Conservation (phyloP, 805 yeast species). For the Hagleromyces aurorensis region DNA sequence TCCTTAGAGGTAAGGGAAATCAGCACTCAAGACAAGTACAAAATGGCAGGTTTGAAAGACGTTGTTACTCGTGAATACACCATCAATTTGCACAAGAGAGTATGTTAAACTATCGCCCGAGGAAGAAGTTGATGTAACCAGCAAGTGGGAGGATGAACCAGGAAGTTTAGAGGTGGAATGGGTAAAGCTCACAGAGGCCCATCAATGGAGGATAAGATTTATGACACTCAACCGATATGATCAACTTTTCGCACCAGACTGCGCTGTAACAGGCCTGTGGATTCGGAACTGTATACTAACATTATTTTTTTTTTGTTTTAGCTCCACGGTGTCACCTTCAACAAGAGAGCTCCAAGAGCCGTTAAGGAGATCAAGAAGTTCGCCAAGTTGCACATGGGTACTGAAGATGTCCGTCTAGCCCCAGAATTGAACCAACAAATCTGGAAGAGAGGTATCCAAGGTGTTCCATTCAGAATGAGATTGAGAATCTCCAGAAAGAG, state of each 20-base stretch:
- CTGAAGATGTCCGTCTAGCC: conserved; percentile 97
- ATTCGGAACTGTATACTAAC: conserved; percentile 39
- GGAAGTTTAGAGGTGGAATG: neutral
- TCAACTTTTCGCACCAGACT: too few relatives aligned
- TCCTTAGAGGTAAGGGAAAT: too few relatives aligned
- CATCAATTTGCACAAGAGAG: conserved; percentile 99
- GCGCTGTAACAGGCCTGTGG: too few relatives aligned
- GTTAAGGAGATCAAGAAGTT: conserved; percentile 98
- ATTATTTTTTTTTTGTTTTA: conserved; percentile 25
- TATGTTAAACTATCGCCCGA: too few relatives aligned
- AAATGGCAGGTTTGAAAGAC: conserved; percentile 74
- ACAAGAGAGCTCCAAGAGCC: conserved; percentile 99
- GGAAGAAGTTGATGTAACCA: neutral
- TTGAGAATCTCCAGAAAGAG: conserved; percentile 98
- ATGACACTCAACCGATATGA: too few relatives aligned
- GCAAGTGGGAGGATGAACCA: neutral
- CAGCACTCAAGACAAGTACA: conserved; percentile 14
- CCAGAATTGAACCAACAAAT: conserved; percentile 96
- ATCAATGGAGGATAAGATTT: too few relatives aligned
- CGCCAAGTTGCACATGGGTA: conserved; percentile 98
- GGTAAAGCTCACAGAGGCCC: neutral
- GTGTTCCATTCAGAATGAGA: conserved; percentile 97
- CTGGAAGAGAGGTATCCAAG: conserved; percentile 99
- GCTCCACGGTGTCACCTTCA: conserved; percentile 98
- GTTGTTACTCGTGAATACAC: conserved; percentile 99